Percentiles rank a stretch among this genome's conserved stretches.
Evolutionary conservation across 139 green algal genomes (phyloP).

Genomic region (Chlamydomonas schloesseri): DNA sequence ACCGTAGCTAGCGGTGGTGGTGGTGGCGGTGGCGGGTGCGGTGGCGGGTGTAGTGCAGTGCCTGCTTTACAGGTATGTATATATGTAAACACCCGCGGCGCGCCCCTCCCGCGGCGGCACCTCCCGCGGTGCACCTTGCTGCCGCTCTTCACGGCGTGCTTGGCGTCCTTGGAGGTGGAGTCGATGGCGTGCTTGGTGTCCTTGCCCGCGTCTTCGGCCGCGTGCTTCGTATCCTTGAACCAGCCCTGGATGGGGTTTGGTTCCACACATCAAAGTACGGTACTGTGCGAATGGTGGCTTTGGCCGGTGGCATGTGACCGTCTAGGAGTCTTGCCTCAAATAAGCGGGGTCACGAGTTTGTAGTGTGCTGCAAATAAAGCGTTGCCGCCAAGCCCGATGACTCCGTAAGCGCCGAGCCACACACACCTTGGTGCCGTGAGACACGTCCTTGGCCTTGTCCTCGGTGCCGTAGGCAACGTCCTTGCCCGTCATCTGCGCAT

Average conservation of each 20-base stretch:
- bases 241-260: slow-evolving; percentile 15
- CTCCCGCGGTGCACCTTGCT: background rate
- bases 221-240: slow-evolving; percentile 27
- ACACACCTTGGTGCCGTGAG: background rate
- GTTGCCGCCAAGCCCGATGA: no score
- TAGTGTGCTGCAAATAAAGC: no score
- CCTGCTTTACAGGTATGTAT: no score
- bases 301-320: no score
- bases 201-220: slow-evolving; percentile 8
- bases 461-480: background rate
- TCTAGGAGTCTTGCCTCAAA: no score
- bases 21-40: no score
- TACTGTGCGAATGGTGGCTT: background rate
- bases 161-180: slow-evolving; percentile 18
- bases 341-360: no score
- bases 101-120: no score
- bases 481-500: background rate
- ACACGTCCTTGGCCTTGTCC: slow-evolving; percentile 13
- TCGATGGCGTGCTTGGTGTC: slow-evolving; percentile 24
- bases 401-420: no score
- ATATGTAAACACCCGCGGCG: no score
- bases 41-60: no score
- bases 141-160: slow-evolving; percentile 12
- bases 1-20: no score
- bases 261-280: background rate